Evolutionary conservation across 371 early-diverging fungal genomes (phyloP).

Genomic region (Neoconidiobolus thromboides): DNA sequence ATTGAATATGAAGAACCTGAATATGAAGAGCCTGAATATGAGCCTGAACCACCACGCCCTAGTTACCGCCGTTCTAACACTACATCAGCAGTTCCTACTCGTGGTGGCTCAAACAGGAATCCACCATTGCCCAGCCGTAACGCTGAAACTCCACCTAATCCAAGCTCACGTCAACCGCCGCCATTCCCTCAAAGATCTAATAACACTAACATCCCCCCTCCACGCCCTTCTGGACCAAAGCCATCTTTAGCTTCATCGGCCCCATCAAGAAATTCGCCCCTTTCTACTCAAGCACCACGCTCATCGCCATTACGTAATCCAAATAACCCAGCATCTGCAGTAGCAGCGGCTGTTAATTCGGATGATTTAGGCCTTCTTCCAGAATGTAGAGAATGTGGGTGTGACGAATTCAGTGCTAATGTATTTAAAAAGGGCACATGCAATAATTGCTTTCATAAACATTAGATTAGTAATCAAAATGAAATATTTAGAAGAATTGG

Average conservation of each 20-base stretch:
- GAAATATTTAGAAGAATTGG: too few species aligned
- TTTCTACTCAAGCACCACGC: background rate
- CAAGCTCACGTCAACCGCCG: background rate
- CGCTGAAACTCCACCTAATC: background rate
- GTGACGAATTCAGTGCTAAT: conserved; percentile 39
- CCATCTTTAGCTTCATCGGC: background rate
- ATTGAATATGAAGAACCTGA: conserved; percentile 3
- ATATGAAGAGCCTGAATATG: conserved; percentile 2
- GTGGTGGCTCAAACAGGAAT: background rate
- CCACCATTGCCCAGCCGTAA: background rate
- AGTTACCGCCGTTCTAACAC: background rate
- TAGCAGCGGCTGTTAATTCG: background rate
- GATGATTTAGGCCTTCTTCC: background rate
- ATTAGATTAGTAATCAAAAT: conserved; percentile 11
- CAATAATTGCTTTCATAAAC: conserved; percentile 48
- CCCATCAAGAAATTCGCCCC: background rate
- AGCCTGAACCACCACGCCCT: background rate
- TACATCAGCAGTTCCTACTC: background rate
- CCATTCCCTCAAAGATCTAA: background rate
- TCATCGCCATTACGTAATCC: background rate
- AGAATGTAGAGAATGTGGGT: conserved; percentile 34
- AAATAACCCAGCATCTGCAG: background rate
- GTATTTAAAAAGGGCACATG: conserved; percentile 44
- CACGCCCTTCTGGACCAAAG: conserved; percentile 5
- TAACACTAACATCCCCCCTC: background rate